Evolutionary conservation across 2,329 filamentous ascomycete species (phyloP).

Genomic region (Diplodia corticola): DNA sequence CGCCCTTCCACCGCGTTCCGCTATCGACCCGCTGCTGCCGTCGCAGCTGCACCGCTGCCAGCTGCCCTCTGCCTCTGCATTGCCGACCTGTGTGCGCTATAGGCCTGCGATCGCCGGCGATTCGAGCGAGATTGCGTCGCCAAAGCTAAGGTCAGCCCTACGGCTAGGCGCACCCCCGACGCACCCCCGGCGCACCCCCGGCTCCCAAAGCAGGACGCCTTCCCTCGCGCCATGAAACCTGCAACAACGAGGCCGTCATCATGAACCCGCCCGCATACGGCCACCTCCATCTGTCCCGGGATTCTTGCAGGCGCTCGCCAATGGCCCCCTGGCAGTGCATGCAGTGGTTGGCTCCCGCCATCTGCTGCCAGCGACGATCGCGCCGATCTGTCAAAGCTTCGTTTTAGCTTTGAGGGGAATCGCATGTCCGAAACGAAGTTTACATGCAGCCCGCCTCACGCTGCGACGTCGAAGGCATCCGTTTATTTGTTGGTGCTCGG

Average conservation of each 20-base stretch:
- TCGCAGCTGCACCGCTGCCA: not conserved
- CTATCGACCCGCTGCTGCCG: not conserved
- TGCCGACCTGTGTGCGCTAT: too few species aligned
- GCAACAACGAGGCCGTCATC: not conserved
- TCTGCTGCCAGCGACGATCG: not conserved
- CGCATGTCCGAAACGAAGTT: not conserved
- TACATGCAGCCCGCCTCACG: not conserved
- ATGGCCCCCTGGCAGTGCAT: not conserved
- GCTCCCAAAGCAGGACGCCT: not conserved
- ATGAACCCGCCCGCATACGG: not conserved
- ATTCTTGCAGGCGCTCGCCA: not conserved
- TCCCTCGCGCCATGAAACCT: not conserved
- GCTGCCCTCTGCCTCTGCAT: too few species aligned
- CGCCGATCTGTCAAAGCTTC: not conserved
- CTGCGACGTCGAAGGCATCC: not conserved
- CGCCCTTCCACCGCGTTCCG: not conserved
- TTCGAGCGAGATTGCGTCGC: not conserved
- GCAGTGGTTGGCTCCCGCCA: not conserved
- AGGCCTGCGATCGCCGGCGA: not conserved
- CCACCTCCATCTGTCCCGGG: not conserved
- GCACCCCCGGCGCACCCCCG: too few species aligned
- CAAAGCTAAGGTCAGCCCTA: slow-evolving; percentile 1
- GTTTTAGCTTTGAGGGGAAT: not conserved
- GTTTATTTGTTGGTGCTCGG: not conserved
- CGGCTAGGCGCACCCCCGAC: not conserved